Evolutionary conservation across 2,329 filamentous ascomycete genomes (phyloP), one percentile per base, ranked within the genome.

Genomic region (Emmonsiellopsis sp.): DNA sequence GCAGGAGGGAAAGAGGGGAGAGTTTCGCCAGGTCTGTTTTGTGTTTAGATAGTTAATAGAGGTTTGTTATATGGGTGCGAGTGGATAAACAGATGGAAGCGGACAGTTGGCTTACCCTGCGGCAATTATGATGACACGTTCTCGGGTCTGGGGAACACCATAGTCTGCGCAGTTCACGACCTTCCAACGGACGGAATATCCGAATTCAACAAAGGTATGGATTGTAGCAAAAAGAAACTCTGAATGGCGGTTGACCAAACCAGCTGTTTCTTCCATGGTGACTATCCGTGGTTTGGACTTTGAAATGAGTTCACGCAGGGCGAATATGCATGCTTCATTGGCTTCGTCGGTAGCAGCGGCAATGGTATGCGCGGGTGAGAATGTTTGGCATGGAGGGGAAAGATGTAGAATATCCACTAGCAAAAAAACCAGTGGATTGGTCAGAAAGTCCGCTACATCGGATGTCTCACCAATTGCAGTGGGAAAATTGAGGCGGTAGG

Each of bases 211-310:
- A 51, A 91, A 83, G 34, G 83, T 80, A 31, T 77, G 71, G 2
- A 93, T 71, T 0, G 91, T 67, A 0, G 74, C 69, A 40, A 77
- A 73, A 46, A 90, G 84, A 51, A 79, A 83, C 0, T 71, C 67
- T 9, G 70, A 65, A 52, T 84, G 82, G 0, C 74, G 67, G 0
- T 77, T 68, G 21, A 79, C 66, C 1, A 94, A 76, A 0, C 87
- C 88, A 51, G 81, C 83, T 0, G 88, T 91, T 62, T 95, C 86
- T 61, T 95, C 89, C 0, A 94, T 71, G 0, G 88, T 94, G 1
- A 88, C 78, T 0, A 93, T 63, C 0, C 88, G 77, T 0, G 89
- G 88, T 0, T 76, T 78, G 0, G 78, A 65, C 37, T 77, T 77
- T 5, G 76, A 68, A 0, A 92, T 69, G 0, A 90, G 66, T 3